Percentiles rank a stretch among this genome's conserved stretches.
These are phyloP conservation scores for Venturia carpophila DNA, from an alignment of 2,329 filamentous ascomycete species.

Conservation along the genomic window DNA sequence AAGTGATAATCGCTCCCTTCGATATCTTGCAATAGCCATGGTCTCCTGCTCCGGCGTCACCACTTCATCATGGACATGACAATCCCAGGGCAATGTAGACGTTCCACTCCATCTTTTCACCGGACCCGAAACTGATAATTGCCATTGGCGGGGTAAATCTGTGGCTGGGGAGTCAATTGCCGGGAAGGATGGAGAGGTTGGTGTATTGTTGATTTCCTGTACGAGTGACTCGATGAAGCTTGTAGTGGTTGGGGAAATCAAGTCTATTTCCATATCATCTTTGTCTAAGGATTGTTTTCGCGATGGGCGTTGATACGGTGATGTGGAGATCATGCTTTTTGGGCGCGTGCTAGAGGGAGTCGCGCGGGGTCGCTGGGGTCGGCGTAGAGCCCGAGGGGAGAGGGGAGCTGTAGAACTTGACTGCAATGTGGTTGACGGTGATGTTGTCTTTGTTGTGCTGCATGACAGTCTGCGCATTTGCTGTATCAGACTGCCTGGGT, in stretches of 20 bases:
- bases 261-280: not conserved
- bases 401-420: not conserved
- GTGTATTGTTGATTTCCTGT: not conserved
- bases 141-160: not conserved
- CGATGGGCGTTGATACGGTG: not conserved
- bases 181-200: not conserved
- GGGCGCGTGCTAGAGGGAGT: not conserved
- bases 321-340: not conserved
- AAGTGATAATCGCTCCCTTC: not conserved
- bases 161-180: not conserved
- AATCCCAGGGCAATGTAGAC: not conserved
- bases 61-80: not conserved
- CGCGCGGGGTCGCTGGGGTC: not conserved
- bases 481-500: not conserved
- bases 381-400: not conserved
- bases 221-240: not conserved
- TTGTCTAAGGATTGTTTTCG: not conserved
- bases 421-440: not conserved
- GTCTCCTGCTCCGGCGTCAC: slow-evolving; percentile 1
- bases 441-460: not conserved
- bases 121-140: not conserved
- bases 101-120: not conserved
- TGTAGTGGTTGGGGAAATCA: not conserved
- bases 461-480: not conserved
- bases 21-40: not conserved